phyloP scores from a whole-genome alignment of 1,284 basidiomycete species.

The Gymnopus androsaceus region DNA sequence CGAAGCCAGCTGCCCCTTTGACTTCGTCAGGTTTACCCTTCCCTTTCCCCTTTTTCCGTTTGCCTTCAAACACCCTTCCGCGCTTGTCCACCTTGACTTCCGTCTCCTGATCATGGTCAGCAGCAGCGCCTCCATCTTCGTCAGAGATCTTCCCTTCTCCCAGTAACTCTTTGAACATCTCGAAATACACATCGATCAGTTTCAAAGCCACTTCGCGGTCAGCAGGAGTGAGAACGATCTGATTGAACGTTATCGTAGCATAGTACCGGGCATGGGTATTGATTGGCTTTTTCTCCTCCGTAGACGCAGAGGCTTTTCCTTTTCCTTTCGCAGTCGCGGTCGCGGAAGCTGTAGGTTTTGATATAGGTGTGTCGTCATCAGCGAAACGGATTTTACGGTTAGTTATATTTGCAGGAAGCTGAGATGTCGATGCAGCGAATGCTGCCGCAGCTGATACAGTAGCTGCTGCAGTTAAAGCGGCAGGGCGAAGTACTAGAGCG shows the following conservation, averaged over 20 bases:
- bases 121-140: constrained; percentile 35
- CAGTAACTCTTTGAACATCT: constrained; percentile 89
- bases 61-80: constrained; percentile 26
- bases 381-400: constrained; percentile 36
- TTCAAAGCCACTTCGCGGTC: constrained; percentile 82
- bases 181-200: constrained; percentile 92
- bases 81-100: constrained; percentile 35
- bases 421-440: constrained; percentile 25
- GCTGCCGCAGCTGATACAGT: constrained; percentile 32
- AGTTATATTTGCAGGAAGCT: constrained; percentile 8
- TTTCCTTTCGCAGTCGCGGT: constrained; percentile 32
- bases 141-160: constrained; percentile 49
- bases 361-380: constrained; percentile 33
- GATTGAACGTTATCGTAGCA: constrained; percentile 91
- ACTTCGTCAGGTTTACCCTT: constrained; percentile 44
- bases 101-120: constrained; percentile 23
- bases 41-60: constrained; percentile 33
- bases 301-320: constrained; percentile 26
- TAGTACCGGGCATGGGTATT: constrained; percentile 85
- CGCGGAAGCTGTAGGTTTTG: constrained; percentile 37
- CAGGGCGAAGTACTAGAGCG: constrained; percentile 71
- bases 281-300: constrained; percentile 39
- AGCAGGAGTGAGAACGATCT: constrained; percentile 77
- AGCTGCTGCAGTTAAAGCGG: constrained; percentile 44
- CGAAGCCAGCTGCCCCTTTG: constrained; percentile 62